Evolutionary conservation across 768 basidiomycete genomes (phyloP), one percentile per base, ranked within the genome.

Genomic region (Mycena filopes): DNA sequence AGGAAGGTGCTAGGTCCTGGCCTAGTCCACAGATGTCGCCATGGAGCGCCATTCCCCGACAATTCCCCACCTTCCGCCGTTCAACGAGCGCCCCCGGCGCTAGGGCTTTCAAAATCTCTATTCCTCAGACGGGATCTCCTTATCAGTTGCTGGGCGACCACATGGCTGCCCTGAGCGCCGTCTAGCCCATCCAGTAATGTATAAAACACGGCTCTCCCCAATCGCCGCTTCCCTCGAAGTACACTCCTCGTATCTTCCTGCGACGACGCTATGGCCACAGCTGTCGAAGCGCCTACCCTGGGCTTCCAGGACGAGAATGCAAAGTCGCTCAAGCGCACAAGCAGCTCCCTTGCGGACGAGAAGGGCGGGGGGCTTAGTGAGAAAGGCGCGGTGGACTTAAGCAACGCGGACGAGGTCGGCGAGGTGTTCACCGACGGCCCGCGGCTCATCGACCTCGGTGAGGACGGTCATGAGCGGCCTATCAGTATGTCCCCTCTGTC

Each of bases 391-490:
- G 51, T 65, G 46, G 33, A 70, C 47, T 47, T 67, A 51, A 65
- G 50, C 47, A 33, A 66, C 48, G 48, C 36, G 6, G 70, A 68
- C 25, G 72, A 68, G 13, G 62, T 70, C 23, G 74, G 71, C 43
- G 73, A 73, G 26, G 72, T 75, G 26, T 75, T 71, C 61, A 68
- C 70, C 8, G 73, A 75, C 20, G 75, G 71, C 7, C 71, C 71
- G 15, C 73, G 75, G 38, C 45, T 73, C 3, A 78, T 81, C 50
- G 80, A 82, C 56, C 62, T 81, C 18, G 79, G 76, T 31, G 71
- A 67, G 0, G 71, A 77, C n/a, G 80, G 80, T 13, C 76, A 80
- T 53, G 80, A 82, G 65, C 65, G 80, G 18, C 80, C 80, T 33
- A 82, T 81, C 45, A 74, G 77, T 78, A 63, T 49, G 48, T 55